Percentiles rank a stretch among this genome's conserved stretches.
Conservation (phyloP, 2,329 filamentous ascomycete genomes). For the Parascedosporium putredinis region DNA sequence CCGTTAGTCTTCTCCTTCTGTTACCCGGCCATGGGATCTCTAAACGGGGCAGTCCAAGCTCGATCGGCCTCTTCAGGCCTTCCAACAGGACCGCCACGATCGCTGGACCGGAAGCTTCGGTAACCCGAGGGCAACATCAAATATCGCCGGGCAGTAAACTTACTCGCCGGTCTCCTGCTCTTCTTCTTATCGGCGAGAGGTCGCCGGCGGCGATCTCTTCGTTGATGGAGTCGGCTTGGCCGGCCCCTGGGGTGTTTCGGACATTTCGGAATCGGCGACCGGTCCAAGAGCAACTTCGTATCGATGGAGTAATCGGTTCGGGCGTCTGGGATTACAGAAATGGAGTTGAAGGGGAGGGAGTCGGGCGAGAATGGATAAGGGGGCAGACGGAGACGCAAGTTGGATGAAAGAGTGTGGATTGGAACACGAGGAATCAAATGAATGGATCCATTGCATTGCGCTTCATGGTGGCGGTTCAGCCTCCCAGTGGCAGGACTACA, state of each 20-base stretch:
- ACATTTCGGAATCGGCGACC: constrained; percentile 26
- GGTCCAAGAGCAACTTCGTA: not conserved
- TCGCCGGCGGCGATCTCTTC: constrained; percentile 37
- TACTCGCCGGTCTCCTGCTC: constrained; percentile 84
- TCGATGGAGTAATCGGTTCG: not conserved
- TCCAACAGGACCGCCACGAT: too few species aligned
- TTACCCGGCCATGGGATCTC: too few species aligned
- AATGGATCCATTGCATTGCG: too few species aligned
- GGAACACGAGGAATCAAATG: constrained; percentile 2
- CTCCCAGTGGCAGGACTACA: too few species aligned
- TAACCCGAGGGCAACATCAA: not conserved
- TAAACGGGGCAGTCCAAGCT: too few species aligned
- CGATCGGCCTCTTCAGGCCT: too few species aligned
- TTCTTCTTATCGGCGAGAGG: constrained; percentile 75
- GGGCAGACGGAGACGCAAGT: not conserved
- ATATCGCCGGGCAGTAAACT: constrained; percentile 18
- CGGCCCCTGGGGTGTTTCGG: constrained; percentile 34
- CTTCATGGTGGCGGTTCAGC: constrained; percentile 2
- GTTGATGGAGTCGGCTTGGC: constrained; percentile 41
- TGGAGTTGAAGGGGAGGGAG: not conserved
- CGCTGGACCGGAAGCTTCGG: not conserved
- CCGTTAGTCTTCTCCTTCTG: too few species aligned
- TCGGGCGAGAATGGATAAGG: too few species aligned
- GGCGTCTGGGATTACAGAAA: not conserved
- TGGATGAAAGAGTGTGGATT: not conserved